Evolutionary conservation across 129 eudicot genomes (phyloP).

Genomic region (Flaveria brownii): DNA sequence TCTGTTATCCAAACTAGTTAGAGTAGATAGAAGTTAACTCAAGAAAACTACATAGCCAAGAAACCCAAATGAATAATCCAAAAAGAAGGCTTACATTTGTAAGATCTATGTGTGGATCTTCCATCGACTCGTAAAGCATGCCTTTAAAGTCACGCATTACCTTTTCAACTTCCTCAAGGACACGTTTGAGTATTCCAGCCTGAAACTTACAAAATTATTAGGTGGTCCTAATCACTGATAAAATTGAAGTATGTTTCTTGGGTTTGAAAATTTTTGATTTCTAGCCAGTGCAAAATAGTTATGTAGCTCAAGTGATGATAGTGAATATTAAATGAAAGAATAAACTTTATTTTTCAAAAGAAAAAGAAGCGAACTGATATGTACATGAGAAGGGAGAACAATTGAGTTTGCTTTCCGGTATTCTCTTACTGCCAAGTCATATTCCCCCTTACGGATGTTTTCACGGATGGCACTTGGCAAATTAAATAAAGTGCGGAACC

Average conservation of each 20-base stretch:
- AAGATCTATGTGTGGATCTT: constrained; percentile 80
- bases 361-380: constrained; percentile 3
- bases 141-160: constrained; percentile 89
- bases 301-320: neutral
- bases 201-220: constrained; percentile 34
- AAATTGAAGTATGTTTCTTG: neutral
- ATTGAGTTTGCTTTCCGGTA: constrained; percentile 95
- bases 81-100: constrained; percentile 54
- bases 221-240: neutral
- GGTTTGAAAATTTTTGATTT: neutral
- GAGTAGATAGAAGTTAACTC: neutral
- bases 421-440: constrained; percentile 96
- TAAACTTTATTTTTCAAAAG: neutral
- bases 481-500: constrained; percentile 92
- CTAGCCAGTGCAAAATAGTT: neutral
- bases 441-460: constrained; percentile 87
- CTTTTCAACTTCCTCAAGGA: constrained; percentile 96
- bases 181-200: constrained; percentile 93
- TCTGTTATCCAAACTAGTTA: neutral
- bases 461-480: constrained; percentile 88
- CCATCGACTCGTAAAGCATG: constrained; percentile 85
- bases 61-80: neutral
- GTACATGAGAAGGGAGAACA: constrained; percentile 93
- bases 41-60: neutral
- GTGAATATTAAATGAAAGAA: neutral